Conservation (phyloP, 2,329 filamentous ascomycete species). For the Claviceps sorghi region DNA sequence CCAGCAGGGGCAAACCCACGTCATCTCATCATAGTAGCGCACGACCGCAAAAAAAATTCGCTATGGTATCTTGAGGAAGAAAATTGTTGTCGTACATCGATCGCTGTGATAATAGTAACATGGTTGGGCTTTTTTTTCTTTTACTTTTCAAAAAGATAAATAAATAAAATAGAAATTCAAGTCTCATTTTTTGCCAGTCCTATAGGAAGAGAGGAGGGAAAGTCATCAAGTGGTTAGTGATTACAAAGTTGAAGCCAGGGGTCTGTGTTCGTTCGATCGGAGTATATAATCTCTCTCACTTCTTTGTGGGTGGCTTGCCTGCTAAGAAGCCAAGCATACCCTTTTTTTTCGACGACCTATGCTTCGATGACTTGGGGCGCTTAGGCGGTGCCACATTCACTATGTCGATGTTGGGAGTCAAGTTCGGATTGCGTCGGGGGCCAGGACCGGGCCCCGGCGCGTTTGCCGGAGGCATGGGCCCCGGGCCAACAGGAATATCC, state of each 20-base stretch:
- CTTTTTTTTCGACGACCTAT: slow-evolving; percentile 8
- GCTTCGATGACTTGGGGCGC: slow-evolving; percentile 6
- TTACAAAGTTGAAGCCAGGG: not conserved
- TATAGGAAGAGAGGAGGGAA: not conserved
- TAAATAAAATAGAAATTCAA: too few relatives aligned
- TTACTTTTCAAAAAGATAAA: not conserved
- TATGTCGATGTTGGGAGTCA: slow-evolving; percentile 8
- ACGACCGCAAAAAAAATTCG: slow-evolving; percentile 5
- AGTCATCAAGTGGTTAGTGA: not conserved
- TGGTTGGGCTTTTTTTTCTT: not conserved
- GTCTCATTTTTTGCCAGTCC: slow-evolving; percentile 9
- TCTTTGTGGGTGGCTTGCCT: slow-evolving; percentile 11
- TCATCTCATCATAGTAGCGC: not conserved
- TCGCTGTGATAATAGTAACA: not conserved
- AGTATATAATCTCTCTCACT: slow-evolving; percentile 7
- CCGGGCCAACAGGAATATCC: slow-evolving; percentile 3
- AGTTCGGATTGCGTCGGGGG: slow-evolving; percentile 1
- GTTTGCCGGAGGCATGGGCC: slow-evolving; percentile 7
- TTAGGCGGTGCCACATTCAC: slow-evolving; percentile 8
- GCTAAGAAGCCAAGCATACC: slow-evolving; percentile 10
- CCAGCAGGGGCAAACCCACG: not conserved
- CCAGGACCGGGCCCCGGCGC: slow-evolving; percentile 2
- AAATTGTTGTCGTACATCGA: slow-evolving; percentile 6
- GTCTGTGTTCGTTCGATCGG: not conserved
- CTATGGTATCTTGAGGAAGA: slow-evolving; percentile 7